These are phyloP conservation scores for Hyparrhenia diplandra DNA, from an alignment of 176 grass and related monocot species.

Conservation along the genomic window DNA sequence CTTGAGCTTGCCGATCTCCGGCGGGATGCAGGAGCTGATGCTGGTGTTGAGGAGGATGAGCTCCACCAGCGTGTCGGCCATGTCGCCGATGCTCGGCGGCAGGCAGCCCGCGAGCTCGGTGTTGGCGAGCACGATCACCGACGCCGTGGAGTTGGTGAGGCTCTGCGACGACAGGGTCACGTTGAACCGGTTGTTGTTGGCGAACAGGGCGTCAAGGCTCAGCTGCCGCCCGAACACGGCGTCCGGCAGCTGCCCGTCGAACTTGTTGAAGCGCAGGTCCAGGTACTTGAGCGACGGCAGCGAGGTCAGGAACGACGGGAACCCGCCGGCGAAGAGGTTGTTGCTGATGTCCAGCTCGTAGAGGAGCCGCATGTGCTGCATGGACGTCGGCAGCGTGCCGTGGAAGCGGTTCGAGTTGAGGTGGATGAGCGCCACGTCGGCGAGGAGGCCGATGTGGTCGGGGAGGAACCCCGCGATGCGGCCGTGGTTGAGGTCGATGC, in stretches of 20 bases:
- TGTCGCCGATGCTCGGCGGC: slow-evolving; percentile 51
- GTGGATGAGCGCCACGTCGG: slow-evolving; percentile 65
- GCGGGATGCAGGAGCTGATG: slow-evolving; percentile 77
- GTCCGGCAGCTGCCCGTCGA: slow-evolving; percentile 56
- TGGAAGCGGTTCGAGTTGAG: slow-evolving; percentile 75
- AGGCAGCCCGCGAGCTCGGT: slow-evolving; percentile 67
- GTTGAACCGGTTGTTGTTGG: slow-evolving; percentile 79
- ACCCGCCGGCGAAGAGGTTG: slow-evolving; percentile 64
- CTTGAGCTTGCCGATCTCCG: slow-evolving; percentile 65
- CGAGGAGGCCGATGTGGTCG: slow-evolving; percentile 62
- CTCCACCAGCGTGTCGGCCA: slow-evolving; percentile 72
- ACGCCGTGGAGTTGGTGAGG: slow-evolving; percentile 66
- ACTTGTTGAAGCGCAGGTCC: slow-evolving; percentile 70
- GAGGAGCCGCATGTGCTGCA: slow-evolving; percentile 62
- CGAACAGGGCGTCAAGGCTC: slow-evolving; percentile 71
- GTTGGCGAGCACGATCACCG: slow-evolving; percentile 90
- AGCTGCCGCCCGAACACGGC: slow-evolving; percentile 54
- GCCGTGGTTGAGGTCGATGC: slow-evolving; percentile 72
- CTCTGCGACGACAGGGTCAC: slow-evolving; percentile 50
- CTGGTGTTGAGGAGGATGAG: slow-evolving; percentile 71
- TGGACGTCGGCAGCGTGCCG: slow-evolving; percentile 47
- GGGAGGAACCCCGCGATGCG: slow-evolving; percentile 42
- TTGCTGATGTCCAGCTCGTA: slow-evolving; percentile 81
- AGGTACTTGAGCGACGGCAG: slow-evolving; percentile 70
- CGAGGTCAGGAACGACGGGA: slow-evolving; percentile 56